Conservation (phyloP, 2,329 filamentous ascomycete species). For the Trichoderma koningii region DNA sequence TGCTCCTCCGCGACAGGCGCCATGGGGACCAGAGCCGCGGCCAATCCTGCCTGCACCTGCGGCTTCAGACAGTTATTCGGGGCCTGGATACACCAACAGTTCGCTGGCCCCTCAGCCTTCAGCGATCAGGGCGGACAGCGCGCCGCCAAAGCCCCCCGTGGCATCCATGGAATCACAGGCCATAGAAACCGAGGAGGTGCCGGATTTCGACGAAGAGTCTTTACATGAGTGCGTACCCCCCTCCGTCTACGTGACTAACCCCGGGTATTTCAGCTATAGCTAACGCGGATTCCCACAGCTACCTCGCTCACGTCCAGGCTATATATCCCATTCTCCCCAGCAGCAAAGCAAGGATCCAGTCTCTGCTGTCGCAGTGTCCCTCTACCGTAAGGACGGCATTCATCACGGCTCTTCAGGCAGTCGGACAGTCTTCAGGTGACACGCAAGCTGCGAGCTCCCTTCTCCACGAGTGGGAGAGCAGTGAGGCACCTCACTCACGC, state of each 20-base stretch:
- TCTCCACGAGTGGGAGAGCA: constrained; percentile 55
- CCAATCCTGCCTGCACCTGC: constrained; percentile 47
- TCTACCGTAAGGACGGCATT: constrained; percentile 63
- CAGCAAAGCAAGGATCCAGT: constrained; percentile 57
- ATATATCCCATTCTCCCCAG: constrained; percentile 66
- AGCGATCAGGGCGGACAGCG: constrained; percentile 43
- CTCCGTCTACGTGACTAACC: too few species aligned
- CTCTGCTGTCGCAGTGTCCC: constrained; percentile 59
- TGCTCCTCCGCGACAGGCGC: constrained; percentile 45
- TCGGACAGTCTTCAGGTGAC: constrained; percentile 48
- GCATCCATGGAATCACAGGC: constrained; percentile 42
- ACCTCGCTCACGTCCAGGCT: constrained; percentile 65
- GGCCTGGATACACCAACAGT: constrained; percentile 42
- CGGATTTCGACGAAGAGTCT: constrained; percentile 47
- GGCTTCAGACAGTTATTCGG: constrained; percentile 38
- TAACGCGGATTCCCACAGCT: constrained; percentile 45
- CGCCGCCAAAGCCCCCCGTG: constrained; percentile 42
- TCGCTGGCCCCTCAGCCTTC: constrained; percentile 51
- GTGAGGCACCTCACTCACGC: constrained; percentile 42
- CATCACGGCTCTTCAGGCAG: constrained; percentile 61
- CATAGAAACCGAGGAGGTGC: constrained; percentile 38
- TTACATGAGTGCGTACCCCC: constrained; percentile 48
- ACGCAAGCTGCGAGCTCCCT: constrained; percentile 50
- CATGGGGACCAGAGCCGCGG: constrained; percentile 53
- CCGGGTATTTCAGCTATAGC: neutral